Evolutionary conservation across 2,329 filamentous ascomycete species (phyloP), one percentile per base, ranked within the genome.

Genomic region (Amesomyces nigricolor): DNA sequence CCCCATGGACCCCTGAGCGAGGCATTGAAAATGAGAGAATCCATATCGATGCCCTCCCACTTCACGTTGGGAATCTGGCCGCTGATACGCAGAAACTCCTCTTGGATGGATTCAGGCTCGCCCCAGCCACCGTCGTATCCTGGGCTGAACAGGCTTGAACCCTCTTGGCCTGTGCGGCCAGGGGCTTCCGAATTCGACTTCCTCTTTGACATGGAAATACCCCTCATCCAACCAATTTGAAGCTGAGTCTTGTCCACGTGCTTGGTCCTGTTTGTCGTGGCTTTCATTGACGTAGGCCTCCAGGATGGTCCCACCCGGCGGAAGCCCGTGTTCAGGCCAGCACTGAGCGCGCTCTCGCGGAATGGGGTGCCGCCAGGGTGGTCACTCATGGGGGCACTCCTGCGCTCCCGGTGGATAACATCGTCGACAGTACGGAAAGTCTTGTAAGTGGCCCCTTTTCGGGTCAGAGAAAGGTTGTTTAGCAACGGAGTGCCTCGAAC

Each of bases 371-470:
- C 75, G 30, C 70, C 70, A 1, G 79, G 76, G 32, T 78, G 77
- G 58, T 83, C 81, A 58, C 79, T 85, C 77, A 86, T 86, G 0
- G 81, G 85, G 1, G 80, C 76, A 40, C 72, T 72, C 62, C 79
- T 79, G 58, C 82, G 82, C 55, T 87, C 83, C 22, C 78, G 74
- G 46, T 77, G 76, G 39, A 76, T 69, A 47, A 73, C 74, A 54
- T 82, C 81, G 52, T 87, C 85, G 17, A 87, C 78, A 40, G 90
- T 84, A 45, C 89, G 84, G 65, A 92, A 96, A 0, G 89, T 92
- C 68, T 87, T 89, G 74, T 96, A 96, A 2, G 79, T 74, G 5
- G 91, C 90, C 10, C 91, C 91, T 68, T 86, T 86, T n/a, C 91
- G 83, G 11, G 91, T 96, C 42, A 91, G 74, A 51, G 81, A 85